Evolutionary conservation across 768 basidiomycete genomes (phyloP).

Genomic region (Sarcodon sp.): DNA sequence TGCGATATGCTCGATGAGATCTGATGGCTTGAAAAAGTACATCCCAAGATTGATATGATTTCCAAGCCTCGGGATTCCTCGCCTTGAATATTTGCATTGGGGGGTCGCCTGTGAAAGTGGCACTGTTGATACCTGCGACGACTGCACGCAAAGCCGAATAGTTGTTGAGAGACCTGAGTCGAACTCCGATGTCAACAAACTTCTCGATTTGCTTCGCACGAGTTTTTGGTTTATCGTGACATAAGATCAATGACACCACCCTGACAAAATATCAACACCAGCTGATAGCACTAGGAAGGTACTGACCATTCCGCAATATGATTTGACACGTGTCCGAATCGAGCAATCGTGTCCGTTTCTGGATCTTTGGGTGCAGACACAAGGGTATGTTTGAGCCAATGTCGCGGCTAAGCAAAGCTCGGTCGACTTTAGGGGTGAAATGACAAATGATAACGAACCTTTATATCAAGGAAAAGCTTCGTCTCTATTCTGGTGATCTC

Average conservation of each 20-base stretch:
- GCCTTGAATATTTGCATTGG: slow-evolving; percentile 64
- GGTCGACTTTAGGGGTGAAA: slow-evolving; percentile 5
- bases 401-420: slow-evolving; percentile 47
- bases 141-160: slow-evolving; percentile 89
- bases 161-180: slow-evolving; percentile 76
- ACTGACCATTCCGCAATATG: slow-evolving; percentile 74
- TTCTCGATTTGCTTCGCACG: slow-evolving; percentile 82
- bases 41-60: slow-evolving; percentile 74
- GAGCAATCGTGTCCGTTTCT: slow-evolving; percentile 55
- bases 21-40: slow-evolving; percentile 72
- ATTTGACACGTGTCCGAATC: slow-evolving; percentile 68
- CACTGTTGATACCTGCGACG: slow-evolving; percentile 85
- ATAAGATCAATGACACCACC: slow-evolving; percentile 85
- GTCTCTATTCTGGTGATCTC: slow-evolving; percentile 75
- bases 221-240: slow-evolving; percentile 64
- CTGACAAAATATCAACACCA: slow-evolving; percentile 24
- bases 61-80: slow-evolving; percentile 55
- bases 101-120: slow-evolving; percentile 65
- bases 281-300: slow-evolving; percentile 3
- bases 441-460: slow-evolving; percentile 31
- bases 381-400: slow-evolving; percentile 77
- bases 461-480: slow-evolving; percentile 58
- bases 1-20: slow-evolving; percentile 82
- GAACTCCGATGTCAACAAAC: slow-evolving; percentile 73
- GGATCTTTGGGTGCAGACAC: slow-evolving; percentile 53